Percentiles rank a stretch among this genome's conserved stretches.
These are phyloP conservation scores for Pisolithus thermaeus DNA, from an alignment of 1,284 basidiomycete genomes.

Conservation along the genomic window DNA sequence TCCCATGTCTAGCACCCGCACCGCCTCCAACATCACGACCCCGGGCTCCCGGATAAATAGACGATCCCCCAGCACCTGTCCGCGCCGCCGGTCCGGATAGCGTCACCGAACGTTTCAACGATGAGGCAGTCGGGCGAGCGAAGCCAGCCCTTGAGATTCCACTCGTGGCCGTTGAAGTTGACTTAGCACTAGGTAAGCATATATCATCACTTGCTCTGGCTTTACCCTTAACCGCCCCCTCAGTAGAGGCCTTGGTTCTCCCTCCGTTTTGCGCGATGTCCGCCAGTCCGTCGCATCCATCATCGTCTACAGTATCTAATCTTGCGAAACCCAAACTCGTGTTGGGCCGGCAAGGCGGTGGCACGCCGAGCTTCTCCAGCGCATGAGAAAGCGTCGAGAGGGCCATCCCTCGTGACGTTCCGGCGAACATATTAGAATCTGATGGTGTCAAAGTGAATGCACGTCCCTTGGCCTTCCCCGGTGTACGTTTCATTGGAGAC, in stretches of 20 bases:
- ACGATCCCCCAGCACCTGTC: constrained; percentile 1
- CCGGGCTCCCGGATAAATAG: not conserved
- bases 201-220: constrained; percentile 19
- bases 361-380: constrained; percentile 56
- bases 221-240: constrained; percentile 9
- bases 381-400: constrained; percentile 51
- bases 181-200: constrained; percentile 8
- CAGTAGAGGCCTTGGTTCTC: constrained; percentile 8
- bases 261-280: constrained; percentile 1
- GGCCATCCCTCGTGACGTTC: constrained; percentile 10
- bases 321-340: constrained; percentile 59
- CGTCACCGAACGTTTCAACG: constrained; percentile 23
- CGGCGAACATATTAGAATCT: not conserved
- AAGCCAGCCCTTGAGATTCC: constrained; percentile 12
- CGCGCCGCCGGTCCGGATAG: not conserved
- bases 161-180: not conserved
- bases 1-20: constrained; percentile 13
- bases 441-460: constrained; percentile 1
- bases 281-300: constrained; percentile 6
- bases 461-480: constrained; percentile 2
- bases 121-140: constrained; percentile 28
- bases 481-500: constrained; percentile 14
- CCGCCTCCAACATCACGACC: constrained; percentile 1
- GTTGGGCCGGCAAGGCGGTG: constrained; percentile 53
- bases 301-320: constrained; percentile 22